Evolutionary conservation across 2,329 filamentous ascomycete species (phyloP).

Genomic region (Colletotrichum incanum): DNA sequence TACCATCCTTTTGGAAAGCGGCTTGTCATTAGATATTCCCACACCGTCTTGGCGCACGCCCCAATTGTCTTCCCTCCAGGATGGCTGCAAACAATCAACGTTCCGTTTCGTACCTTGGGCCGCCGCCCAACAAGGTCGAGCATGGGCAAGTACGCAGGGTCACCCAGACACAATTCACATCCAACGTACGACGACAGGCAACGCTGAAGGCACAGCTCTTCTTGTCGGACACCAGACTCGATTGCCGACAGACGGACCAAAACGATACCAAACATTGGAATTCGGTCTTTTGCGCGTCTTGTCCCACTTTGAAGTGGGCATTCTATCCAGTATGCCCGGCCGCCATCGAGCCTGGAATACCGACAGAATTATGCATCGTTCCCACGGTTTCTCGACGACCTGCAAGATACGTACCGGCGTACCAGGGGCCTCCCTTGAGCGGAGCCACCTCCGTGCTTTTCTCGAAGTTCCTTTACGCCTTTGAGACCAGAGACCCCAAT

Average conservation of each 20-base stretch:
- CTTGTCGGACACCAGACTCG: constrained; percentile 16
- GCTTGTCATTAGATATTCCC: constrained; percentile 34
- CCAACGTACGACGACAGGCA: constrained; percentile 2
- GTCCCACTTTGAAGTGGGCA: background rate
- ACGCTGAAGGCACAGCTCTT: constrained; percentile 4
- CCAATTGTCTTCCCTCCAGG: constrained; percentile 18
- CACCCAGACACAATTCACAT: constrained; percentile 10
- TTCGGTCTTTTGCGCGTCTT: background rate
- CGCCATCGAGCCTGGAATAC: background rate
- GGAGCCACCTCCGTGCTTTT: constrained; percentile 32
- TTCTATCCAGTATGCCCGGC: background rate
- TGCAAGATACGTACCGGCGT: constrained; percentile 6
- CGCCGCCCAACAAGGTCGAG: constrained; percentile 15
- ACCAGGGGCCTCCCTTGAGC: constrained; percentile 23
- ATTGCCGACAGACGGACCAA: constrained; percentile 5
- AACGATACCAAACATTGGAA: background rate
- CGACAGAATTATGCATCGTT: constrained; percentile 17
- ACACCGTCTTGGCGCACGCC: constrained; percentile 14
- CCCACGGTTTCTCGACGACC: constrained; percentile 8
- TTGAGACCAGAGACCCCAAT: constrained; percentile 29
- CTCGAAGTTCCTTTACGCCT: constrained; percentile 22
- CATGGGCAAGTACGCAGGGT: constrained; percentile 15
- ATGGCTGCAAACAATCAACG: constrained; percentile 44
- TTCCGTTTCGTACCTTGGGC: constrained; percentile 42
- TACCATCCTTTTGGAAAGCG: constrained; percentile 40